Conservation (phyloP, 139 green algal genomes). For the Ulvella scutata region DNA sequence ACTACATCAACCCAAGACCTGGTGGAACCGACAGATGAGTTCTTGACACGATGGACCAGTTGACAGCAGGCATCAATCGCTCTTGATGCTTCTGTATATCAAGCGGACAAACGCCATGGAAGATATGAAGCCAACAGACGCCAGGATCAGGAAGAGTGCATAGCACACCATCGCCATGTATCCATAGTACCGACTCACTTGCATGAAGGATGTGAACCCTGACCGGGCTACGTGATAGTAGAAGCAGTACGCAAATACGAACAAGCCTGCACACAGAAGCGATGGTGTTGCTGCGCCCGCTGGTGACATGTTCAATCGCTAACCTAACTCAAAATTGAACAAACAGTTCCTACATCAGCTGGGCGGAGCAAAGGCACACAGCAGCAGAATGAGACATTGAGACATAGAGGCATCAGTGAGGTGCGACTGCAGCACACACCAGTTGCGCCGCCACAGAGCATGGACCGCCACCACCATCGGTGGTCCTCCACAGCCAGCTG, state of each 20-base stretch:
- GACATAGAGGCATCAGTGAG: too few species aligned
- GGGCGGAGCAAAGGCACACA: background rate
- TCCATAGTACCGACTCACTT: constrained; percentile 68
- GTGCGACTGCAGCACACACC: constrained; percentile 12
- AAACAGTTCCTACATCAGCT: too few species aligned
- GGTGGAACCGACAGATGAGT: too few species aligned
- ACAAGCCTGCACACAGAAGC: constrained; percentile 63
- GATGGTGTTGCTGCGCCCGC: too few species aligned
- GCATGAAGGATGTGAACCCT: constrained; percentile 50
- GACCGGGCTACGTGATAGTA: constrained; percentile 87
- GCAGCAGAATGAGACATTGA: background rate
- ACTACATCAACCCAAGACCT: too few species aligned
- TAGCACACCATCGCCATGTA: constrained; percentile 67
- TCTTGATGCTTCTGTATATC: constrained; percentile 40
- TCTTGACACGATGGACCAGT: too few species aligned
- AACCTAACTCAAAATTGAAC: too few species aligned
- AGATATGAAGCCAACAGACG: constrained; percentile 49
- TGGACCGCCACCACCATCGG: constrained; percentile 79
- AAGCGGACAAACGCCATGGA: constrained; percentile 51
- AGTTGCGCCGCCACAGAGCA: constrained; percentile 92
- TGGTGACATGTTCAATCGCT: too few species aligned
- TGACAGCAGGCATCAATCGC: constrained; percentile 24
- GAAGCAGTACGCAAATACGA: constrained; percentile 93
- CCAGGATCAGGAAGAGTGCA: constrained; percentile 76
- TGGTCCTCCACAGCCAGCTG: constrained; percentile 89